Evolutionary conservation across 2,329 filamentous ascomycete species (phyloP).

Genomic region (Penicillium psychrosexuale): DNA sequence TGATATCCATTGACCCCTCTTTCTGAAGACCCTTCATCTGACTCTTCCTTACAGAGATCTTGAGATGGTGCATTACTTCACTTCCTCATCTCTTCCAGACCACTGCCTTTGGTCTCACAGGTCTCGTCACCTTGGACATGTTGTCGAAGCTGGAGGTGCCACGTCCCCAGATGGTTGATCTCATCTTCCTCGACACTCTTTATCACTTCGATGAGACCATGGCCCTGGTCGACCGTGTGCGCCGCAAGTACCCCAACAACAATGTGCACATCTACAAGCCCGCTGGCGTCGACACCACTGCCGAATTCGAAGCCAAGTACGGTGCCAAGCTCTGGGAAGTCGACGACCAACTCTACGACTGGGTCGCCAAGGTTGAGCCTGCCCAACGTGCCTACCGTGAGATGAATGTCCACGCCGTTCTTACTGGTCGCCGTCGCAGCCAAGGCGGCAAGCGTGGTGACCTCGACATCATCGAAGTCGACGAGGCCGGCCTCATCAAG

Average conservation of each 20-base stretch:
- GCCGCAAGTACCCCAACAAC: slow-evolving; percentile 71
- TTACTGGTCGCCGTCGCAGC: slow-evolving; percentile 86
- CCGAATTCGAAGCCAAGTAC: slow-evolving; percentile 78
- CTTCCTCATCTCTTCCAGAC: slow-evolving; percentile 88
- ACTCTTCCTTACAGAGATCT: slow-evolving; percentile 59
- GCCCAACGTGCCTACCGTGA: slow-evolving; percentile 86
- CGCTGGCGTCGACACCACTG: slow-evolving; percentile 65
- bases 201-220: slow-evolving; percentile 80
- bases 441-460: slow-evolving; percentile 90
- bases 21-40: slow-evolving; percentile 9
- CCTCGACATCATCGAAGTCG: slow-evolving; percentile 87
- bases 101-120: slow-evolving; percentile 77
- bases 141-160: slow-evolving; percentile 50
- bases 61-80: slow-evolving; percentile 86
- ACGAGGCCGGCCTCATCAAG: slow-evolving; percentile 89
- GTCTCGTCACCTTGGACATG: slow-evolving; percentile 77
- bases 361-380: slow-evolving; percentile 95
- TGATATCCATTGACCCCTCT: slow-evolving; percentile 3
- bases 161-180: slow-evolving; percentile 49
- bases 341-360: slow-evolving; percentile 90
- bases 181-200: slow-evolving; percentile 76
- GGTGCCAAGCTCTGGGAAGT: slow-evolving; percentile 81
- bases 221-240: slow-evolving; percentile 69
- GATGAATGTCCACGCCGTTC: slow-evolving; percentile 80
- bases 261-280: slow-evolving; percentile 90